phyloP scores from a whole-genome alignment of 2,329 filamentous ascomycete genomes.

The Penicillium decumbens region DNA sequence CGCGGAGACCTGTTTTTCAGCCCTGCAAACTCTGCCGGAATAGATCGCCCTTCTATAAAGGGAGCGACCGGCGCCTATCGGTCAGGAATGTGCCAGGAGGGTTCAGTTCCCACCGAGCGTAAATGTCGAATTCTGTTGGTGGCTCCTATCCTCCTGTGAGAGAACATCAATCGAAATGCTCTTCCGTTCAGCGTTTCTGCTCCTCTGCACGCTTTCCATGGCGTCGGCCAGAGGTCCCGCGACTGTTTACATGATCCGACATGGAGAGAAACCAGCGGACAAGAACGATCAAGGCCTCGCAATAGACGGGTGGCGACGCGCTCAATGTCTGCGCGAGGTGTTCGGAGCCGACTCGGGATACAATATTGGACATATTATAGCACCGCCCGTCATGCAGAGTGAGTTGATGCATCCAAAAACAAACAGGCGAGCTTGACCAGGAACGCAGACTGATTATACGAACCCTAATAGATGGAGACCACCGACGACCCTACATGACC shows the following conservation, averaged over 20 bases:
- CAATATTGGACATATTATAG: slow-evolving; percentile 28
- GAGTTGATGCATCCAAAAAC: slow-evolving; percentile 1
- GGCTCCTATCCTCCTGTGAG: not conserved
- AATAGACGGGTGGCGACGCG: slow-evolving; percentile 24
- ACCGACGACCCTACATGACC: slow-evolving; percentile 21
- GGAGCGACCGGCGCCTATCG: not conserved
- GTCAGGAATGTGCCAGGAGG: not conserved
- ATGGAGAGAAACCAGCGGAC: slow-evolving; percentile 28
- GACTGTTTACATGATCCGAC: slow-evolving; percentile 30
- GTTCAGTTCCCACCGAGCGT: not conserved
- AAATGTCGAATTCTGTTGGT: not conserved
- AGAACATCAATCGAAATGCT: not conserved
- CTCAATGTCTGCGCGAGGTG: slow-evolving; percentile 27
- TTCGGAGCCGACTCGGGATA: slow-evolving; percentile 25
- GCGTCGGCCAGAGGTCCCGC: slow-evolving; percentile 12
- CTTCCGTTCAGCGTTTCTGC: slow-evolving; percentile 1
- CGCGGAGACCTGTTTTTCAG: not conserved
- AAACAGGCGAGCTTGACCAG: not conserved
- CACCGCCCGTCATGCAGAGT: slow-evolving; percentile 24
- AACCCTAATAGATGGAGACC: slow-evolving; percentile 13
- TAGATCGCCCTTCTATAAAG: slow-evolving; percentile 1
- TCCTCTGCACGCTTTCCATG: not conserved
- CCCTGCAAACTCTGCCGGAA: not conserved
- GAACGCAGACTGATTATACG: slow-evolving; percentile 1
- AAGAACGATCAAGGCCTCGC: slow-evolving; percentile 23